Evolutionary conservation across 495 filamentous ascomycete species (phyloP), one percentile per base, ranked within the genome.

Genomic region (Penicillium dipodomyicola): DNA sequence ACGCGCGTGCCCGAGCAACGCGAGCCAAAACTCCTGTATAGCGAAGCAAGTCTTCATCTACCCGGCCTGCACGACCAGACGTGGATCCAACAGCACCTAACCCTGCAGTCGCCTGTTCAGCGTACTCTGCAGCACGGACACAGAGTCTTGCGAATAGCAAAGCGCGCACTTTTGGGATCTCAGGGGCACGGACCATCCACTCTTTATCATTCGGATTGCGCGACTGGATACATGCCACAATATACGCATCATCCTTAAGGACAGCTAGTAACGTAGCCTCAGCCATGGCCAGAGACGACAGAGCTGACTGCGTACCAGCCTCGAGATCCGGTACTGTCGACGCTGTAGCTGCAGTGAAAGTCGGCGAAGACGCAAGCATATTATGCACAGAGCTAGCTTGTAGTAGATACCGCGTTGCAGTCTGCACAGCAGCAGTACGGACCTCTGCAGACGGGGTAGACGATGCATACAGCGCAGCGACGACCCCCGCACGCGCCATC

Each of bases 161-260:
- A 0, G 91, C 93, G 20, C 92, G 83, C 19, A 97, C 91, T 63
- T 91, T 92, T 23, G 90, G 90, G 25, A 96, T 89, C 49, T 89
- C 85, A 12, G 91, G 90, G 1, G 88, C 81, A 64, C 86, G 87
- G 61, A 92, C 89, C 91, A 96, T 96, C 92, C 92, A 96, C 61
- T 95, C 91, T 33, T 80, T 87, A 68, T 91, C 89, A 58, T 88
- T 84, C 27, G 84, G 80, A 63, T 94, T 92, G 32, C 90, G 80
- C 45, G 84, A 82, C 54, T 91, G 87, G 11, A 89, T 83, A 30
- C 91, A 87, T 14, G 83, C 82, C 3, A 85, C 84, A 1, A 94
- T 85, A 63, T 97, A 96, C 0, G 93, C 90, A 65, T 98, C 94
- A 61, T 96, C 92, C 63, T 96, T 97, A 29, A 93, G 71, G 1